Evolutionary conservation across 352 stramenopile genomes (phyloP).

Genomic region (Phytopythium aichiense): DNA sequence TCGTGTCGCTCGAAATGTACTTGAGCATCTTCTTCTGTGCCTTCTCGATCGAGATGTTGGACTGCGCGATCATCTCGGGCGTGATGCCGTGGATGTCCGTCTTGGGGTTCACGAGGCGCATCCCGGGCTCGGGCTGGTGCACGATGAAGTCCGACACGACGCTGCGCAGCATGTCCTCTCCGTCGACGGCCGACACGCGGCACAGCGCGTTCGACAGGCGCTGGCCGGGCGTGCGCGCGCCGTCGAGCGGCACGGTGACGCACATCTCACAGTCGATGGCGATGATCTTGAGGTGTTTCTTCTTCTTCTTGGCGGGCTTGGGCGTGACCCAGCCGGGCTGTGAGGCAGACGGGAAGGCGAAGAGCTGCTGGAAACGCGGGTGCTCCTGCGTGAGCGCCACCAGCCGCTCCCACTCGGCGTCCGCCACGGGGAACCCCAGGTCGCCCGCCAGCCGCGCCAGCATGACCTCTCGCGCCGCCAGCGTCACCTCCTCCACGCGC

Average conservation of each 20-base stretch:
- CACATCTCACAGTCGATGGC: slow-evolving; percentile 89
- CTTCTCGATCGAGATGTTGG: slow-evolving; percentile 70
- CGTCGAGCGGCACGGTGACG: slow-evolving; percentile 35
- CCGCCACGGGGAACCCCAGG: slow-evolving; percentile 48
- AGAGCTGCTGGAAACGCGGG: slow-evolving; percentile 53
- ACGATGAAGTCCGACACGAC: slow-evolving; percentile 81
- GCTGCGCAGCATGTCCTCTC: slow-evolving; percentile 65
- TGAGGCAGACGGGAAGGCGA: slow-evolving; percentile 38
- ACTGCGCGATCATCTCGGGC: slow-evolving; percentile 54
- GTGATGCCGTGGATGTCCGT: slow-evolving; percentile 86
- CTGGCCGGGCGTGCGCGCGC: slow-evolving; percentile 1
- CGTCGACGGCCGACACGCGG: slow-evolving; percentile 78
- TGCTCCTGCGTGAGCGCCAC: slow-evolving; percentile 62
- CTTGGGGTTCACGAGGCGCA: slow-evolving; percentile 67
- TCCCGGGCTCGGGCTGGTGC: slow-evolving; percentile 65
- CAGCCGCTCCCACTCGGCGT: slow-evolving; percentile 66
- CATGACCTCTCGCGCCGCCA: slow-evolving; percentile 72
- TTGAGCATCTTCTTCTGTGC: slow-evolving; percentile 84
- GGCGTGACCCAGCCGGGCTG: slow-evolving; percentile 52
- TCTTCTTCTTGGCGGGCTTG: slow-evolving; percentile 49
- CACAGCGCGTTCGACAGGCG: slow-evolving; percentile 57
- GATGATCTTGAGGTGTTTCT: slow-evolving; percentile 59
- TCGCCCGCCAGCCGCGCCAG: slow-evolving; percentile 49
- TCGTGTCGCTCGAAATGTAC: slow-evolving; percentile 78
- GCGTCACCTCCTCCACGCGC: slow-evolving; percentile 50